These are phyloP conservation scores for Ogataea kodamae DNA, from an alignment of 805 yeast species.

Conservation along the genomic window DNA sequence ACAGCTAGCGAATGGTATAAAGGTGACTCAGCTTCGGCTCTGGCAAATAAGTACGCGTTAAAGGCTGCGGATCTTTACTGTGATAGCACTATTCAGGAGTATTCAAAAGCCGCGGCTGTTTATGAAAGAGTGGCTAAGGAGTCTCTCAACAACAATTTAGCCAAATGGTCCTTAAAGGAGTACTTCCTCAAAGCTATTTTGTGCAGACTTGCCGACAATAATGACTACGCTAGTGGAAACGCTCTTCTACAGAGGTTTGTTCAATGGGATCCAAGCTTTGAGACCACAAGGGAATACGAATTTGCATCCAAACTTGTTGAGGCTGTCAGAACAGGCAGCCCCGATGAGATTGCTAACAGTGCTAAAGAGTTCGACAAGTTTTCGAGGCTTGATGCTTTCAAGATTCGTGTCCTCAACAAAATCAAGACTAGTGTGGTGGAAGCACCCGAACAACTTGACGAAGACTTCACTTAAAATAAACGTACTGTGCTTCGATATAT, in stretches of 20 bases:
- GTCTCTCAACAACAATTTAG: conserved; percentile 66
- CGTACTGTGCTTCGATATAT: conserved; percentile 13
- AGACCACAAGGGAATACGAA: conserved; percentile 69
- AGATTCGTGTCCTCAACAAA: conserved; percentile 76
- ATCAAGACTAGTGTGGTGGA: conserved; percentile 52
- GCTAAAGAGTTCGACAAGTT: conserved; percentile 85
- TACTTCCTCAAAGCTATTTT: conserved; percentile 81
- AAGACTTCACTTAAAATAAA: conserved; percentile 31
- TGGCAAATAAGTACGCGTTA: conserved; percentile 81
- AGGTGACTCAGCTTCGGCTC: conserved; percentile 89
- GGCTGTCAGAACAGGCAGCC: conserved; percentile 76
- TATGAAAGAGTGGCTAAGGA: conserved; percentile 78
- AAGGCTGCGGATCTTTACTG: conserved; percentile 90
- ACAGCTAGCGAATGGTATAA: conserved; percentile 95
- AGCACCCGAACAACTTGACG: conserved; percentile 33
- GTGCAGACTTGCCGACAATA: conserved; percentile 72
- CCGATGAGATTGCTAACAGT: conserved; percentile 67
- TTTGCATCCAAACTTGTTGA: conserved; percentile 64
- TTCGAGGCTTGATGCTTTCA: conserved; percentile 85
- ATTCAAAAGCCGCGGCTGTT: conserved; percentile 67
- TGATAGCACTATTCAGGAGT: conserved; percentile 56
- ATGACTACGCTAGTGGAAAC: conserved; percentile 82
- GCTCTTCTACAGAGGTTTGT: conserved; percentile 61
- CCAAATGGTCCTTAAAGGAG: conserved; percentile 91
- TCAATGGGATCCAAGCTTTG: conserved; percentile 74